Evolutionary conservation across 176 grass and related monocot genomes (phyloP).

Genomic region (Oryza australiensis): DNA sequence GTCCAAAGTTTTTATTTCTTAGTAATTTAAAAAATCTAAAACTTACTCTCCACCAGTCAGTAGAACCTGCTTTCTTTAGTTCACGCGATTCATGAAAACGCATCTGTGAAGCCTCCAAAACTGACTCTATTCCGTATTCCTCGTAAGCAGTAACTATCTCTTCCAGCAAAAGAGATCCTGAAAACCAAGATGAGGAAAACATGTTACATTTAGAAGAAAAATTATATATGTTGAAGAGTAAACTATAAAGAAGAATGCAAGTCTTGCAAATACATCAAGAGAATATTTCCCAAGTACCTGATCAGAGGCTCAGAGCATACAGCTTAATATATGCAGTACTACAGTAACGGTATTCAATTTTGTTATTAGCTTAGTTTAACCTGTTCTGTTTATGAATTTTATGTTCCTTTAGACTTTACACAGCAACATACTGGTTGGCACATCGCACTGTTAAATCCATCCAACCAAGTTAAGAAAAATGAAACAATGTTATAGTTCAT

Average conservation of each 20-base stretch:
- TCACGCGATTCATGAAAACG: conserved; percentile 73
- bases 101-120: conserved; percentile 67
- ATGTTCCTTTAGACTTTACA: background rate
- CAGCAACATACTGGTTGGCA: background rate
- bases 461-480: conserved; percentile 23
- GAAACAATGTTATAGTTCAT: conserved; percentile 21
- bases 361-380: background rate
- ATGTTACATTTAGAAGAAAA: background rate
- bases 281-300: conserved; percentile 5
- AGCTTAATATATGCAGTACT: conserved; percentile 11
- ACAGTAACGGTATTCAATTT: background rate
- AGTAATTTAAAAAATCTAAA: conserved; percentile 4
- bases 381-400: background rate
- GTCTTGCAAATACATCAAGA: background rate
- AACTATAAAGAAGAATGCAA: background rate
- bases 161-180: conserved; percentile 89
- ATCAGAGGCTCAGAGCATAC: background rate
- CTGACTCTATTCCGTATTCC: conserved; percentile 67
- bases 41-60: conserved; percentile 95
- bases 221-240: background rate
- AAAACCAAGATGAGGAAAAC: conserved; percentile 30
- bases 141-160: conserved; percentile 77
- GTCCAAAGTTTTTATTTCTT: conserved; percentile 4
- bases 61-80: conserved; percentile 74
- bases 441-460: background rate